Evolutionary conservation across 1,139 yeast genomes (phyloP).

Genomic region (Pichia sp.): DNA sequence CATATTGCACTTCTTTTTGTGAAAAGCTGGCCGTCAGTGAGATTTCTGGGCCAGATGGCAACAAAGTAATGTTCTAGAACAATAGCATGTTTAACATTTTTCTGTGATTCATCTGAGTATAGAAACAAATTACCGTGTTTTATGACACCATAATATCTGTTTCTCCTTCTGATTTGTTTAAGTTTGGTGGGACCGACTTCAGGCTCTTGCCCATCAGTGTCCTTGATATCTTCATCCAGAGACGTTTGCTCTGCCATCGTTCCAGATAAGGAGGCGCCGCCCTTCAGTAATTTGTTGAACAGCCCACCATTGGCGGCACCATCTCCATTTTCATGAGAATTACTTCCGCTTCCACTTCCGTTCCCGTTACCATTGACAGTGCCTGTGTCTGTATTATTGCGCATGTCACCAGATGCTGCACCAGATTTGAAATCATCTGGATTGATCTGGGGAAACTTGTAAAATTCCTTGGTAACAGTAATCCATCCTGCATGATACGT

Average conservation of each 20-base stretch:
- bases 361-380: not conserved
- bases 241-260: too few species aligned
- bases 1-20: constrained; percentile 77
- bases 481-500: constrained; percentile 75
- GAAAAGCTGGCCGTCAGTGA: constrained; percentile 69
- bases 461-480: constrained; percentile 72
- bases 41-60: constrained; percentile 75
- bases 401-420: constrained; percentile 25
- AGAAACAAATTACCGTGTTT: constrained; percentile 84
- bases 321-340: not conserved
- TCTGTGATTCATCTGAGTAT: constrained; percentile 60
- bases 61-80: constrained; percentile 66
- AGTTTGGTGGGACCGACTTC: constrained; percentile 23
- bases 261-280: not conserved
- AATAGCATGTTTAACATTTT: constrained; percentile 71
- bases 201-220: constrained; percentile 18
- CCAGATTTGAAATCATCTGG: constrained; percentile 30
- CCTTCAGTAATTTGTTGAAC: constrained; percentile 9
- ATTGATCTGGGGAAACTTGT: constrained; percentile 39
- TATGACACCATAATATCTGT: constrained; percentile 58
- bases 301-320: constrained; percentile 1
- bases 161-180: constrained; percentile 39
- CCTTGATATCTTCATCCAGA: constrained; percentile 5
- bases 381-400: too few species aligned
- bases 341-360: not conserved